These are phyloP conservation scores for Sparassis latifolia DNA, from an alignment of 1,284 basidiomycete species.

Conservation along the genomic window DNA sequence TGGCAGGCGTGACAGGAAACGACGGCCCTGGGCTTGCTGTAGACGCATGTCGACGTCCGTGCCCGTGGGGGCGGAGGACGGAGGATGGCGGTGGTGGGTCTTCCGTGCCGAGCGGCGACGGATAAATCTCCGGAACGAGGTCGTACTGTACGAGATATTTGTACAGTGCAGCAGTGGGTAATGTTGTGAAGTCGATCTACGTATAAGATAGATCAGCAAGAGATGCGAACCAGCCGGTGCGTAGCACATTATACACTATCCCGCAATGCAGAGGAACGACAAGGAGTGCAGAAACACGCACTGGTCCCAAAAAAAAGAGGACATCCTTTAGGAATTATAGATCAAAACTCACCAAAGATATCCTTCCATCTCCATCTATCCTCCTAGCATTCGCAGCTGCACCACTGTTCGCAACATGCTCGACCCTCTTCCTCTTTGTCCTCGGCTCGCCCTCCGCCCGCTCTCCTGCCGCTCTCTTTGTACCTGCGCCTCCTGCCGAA, in stretches of 20 bases:
- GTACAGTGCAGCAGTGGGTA: slow-evolving; percentile 54
- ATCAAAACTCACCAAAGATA: slow-evolving; percentile 32
- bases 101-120: slow-evolving; percentile 55
- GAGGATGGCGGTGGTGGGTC: slow-evolving; percentile 63
- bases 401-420: slow-evolving; percentile 22
- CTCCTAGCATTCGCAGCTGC: slow-evolving; percentile 1
- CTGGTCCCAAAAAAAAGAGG: too few relatives aligned
- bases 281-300: too few relatives aligned
- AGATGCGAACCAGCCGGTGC: too few relatives aligned
- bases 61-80: slow-evolving; percentile 45
- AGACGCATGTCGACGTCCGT: slow-evolving; percentile 27
- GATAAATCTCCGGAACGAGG: slow-evolving; percentile 59
- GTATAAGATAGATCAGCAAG: too few relatives aligned
- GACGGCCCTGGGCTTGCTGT: slow-evolving; percentile 22
- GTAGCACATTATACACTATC: too few relatives aligned
- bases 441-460: slow-evolving; percentile 55
- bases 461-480: slow-evolving; percentile 21
- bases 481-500: slow-evolving; percentile 8
- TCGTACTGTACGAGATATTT: slow-evolving; percentile 66
- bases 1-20: slow-evolving; percentile 28
- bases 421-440: slow-evolving; percentile 63
- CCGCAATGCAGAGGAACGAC: too few relatives aligned
- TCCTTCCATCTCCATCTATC: slow-evolving; percentile 29
- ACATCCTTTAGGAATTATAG: too few relatives aligned
- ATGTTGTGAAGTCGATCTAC: slow-evolving; percentile 65